Evolutionary conservation across 805 yeast species (phyloP), one percentile per base, ranked within the genome.

Genomic region (Starmerella scarabaei): DNA sequence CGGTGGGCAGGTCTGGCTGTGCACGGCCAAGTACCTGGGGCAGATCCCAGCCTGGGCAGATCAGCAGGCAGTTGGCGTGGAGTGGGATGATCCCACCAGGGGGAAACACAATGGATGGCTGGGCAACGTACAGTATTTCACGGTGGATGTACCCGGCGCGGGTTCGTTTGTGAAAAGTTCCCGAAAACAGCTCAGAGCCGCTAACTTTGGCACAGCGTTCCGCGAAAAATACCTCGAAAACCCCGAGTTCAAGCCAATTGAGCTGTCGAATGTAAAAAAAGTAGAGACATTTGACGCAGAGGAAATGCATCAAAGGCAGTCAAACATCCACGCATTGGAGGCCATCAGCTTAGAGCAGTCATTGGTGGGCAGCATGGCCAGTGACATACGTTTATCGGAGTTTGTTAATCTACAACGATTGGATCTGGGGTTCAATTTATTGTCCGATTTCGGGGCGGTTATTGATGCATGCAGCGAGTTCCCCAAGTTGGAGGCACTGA

Each of bases 91-190:
- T 33, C 59, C 67, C 0, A 40, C 44, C 0, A 63, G 84, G 27
- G 96, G 96, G 1, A 82, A 77, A 51, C 74, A 85, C 55, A 61
- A 70, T 45, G 97, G 97, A 0, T 42, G 54, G 1, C 44, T 73
- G 21, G 63, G 70, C 17, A 82, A 77, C 0, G 51, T 58, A 0
- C 50, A 55, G 38, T 82, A 82, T 55, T 86, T 86, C 55, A 26
- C 47, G 5, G 52, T 62, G 33, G 26, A 28, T n/a, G 59, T 44
- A n/a, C 54, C 48, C 0, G 64, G 63, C 0, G 61, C 76, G 2
- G 93, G 82, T 0, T 73, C 85, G 3, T 82, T 82, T 49, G 42
- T 82, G 23, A 80, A 77, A 51, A 47, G 58, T 0, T 49, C 59
- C 5, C 66, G 64, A 45, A 50, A 47, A 24, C 59, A 54, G 17